Evolutionary conservation across 108 stramenopile genomes (phyloP), one percentile per base, ranked within the genome.

Genomic region (Cylindrotheca closterium): DNA sequence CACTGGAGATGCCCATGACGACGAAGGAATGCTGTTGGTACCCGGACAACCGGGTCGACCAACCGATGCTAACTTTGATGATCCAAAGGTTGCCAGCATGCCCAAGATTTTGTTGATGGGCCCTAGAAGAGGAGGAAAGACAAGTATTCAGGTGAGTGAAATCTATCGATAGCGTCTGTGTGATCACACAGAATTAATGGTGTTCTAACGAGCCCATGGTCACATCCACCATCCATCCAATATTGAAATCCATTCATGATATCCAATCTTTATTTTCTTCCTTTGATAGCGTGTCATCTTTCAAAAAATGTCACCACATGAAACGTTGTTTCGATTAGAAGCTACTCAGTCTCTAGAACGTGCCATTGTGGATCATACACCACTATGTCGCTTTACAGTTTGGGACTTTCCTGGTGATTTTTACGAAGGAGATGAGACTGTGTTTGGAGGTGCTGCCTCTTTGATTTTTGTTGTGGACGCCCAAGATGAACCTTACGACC

Each of bases 221-320:
- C n/a, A n/a, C n/a, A n/a, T n/a, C n/a, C n/a, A n/a, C n/a, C n/a
- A n/a, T n/a, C n/a, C n/a, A n/a, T n/a, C n/a, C n/a, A n/a, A n/a
- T n/a, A n/a, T n/a, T n/a, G n/a, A n/a, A n/a, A n/a, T n/a, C n/a
- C n/a, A n/a, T n/a, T n/a, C n/a, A n/a, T n/a, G n/a, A n/a, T n/a
- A n/a, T n/a, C n/a, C n/a, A n/a, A n/a, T n/a, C n/a, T n/a, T n/a
- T n/a, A n/a, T n/a, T n/a, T n/a, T n/a, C n/a, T n/a, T n/a, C n/a
- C n/a, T n/a, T n/a, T n/a, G n/a, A n/a, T n/a, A n/a, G 73, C 84
- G 92, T 47, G 98, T 99, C 56, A 93, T 99, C 10, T 99, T 99
- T 79, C 85, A 96, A 53, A 99, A 99, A 78, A 98, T 98, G 96
- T 93, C 93, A n/a, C 98, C 99, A 1, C 99, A 99, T 67, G 99